Evolutionary conservation across 345 rosid species (phyloP), one percentile per base, ranked within the genome.

Genomic region (Carallia pectinifolia): DNA sequence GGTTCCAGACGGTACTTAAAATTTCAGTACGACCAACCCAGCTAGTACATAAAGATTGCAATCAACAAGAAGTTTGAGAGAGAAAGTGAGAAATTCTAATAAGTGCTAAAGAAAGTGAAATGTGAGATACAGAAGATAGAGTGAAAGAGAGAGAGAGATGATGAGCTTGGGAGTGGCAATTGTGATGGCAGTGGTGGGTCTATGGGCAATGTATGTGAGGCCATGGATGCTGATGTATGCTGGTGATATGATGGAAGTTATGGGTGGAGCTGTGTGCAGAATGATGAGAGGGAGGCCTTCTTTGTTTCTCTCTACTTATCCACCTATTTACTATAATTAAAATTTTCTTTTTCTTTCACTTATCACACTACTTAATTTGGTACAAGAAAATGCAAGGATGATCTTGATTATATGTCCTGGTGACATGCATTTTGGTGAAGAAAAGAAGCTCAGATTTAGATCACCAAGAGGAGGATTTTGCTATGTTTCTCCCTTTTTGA

Each of bases 141-240:
- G 15, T 31, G 62, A 44, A 34, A 40, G 33, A 31, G n/a, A 48
- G 50, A 44, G 50, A 12, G 4, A 44, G 50, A 12, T 44, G 7
- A 78, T 83, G 84, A 71, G 71, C 67, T 53, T 83, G 62, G 85
- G 79, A 74, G 76, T 37, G 30, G 84, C 71, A 44, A 65, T 79
- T 27, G 60, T 15, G n/a, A 64, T 77, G 75, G 83, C 63, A 30
- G 64, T 71, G 62, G 72, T 69, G 34, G 87, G 83, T 5, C 58
- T 84, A 6, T 84, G 85, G 85, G 75, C 77, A 4, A 62, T 79
- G 12, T 75, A 18, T 65, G 39, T 84, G 53, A 50, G 87, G 64
- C 87, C 83, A 13, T 4, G 33, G 81, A 50, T 81, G 54, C 70
- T 77, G 69, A 81, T 80, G 59, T 67, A 31, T 17, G 80, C 83